Base-by-base conservation (phyloP, 495 filamentous ascomycete genomes). In the Podospora pseudopauciseta region DNA sequence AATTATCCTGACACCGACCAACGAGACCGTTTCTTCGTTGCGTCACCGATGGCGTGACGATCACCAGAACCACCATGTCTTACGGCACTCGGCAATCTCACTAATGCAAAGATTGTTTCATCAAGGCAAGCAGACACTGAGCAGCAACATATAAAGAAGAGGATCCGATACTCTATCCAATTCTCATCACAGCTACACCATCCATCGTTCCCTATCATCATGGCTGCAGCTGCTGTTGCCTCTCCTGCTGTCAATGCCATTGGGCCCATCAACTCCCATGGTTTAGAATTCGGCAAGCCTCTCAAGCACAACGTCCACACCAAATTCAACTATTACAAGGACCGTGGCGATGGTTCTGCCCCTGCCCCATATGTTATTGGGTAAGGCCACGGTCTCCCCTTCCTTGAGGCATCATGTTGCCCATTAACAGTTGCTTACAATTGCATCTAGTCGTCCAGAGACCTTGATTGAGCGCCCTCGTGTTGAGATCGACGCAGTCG, bases 311-410 rank as follows among this genome's bases (percentile, higher is more conserved):
- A 89, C 71, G 86, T 89, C 27, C 76, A 84, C 1, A 85, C 88
- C 0, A 80, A 76, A 0, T 73, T 91, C 49, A 85, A 90, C 73
- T 91, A 85, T 76, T 80, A 83, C 79, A 86, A 87, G 71, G 86
- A 86, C 16, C 76, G 80, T 13, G 84, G 81, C 32, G 87, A 90
- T 72, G 88, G 88, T 11, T 85, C 84, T 18, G 80, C 80, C 0
- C 87, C 87, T 0, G 65, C 67, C 0, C 85, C 87, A 0, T 79
- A 67, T 63, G 85, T 86, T 69, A 77, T 82, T 0, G 79, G 77
- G 72, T 73, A 58, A 58, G 28, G 68, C 15, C 5, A 26, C 15
- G 4, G 16, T 19, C 54, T 53, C 16, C 30, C 15, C 20, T 7
- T 7, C 11, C 28, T 39, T 3, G 3, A 32, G 26, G 2, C 16